Evolutionary conservation across 2,329 filamentous ascomycete species (phyloP).

Genomic region (Cladosporium sphaerospermum): DNA sequence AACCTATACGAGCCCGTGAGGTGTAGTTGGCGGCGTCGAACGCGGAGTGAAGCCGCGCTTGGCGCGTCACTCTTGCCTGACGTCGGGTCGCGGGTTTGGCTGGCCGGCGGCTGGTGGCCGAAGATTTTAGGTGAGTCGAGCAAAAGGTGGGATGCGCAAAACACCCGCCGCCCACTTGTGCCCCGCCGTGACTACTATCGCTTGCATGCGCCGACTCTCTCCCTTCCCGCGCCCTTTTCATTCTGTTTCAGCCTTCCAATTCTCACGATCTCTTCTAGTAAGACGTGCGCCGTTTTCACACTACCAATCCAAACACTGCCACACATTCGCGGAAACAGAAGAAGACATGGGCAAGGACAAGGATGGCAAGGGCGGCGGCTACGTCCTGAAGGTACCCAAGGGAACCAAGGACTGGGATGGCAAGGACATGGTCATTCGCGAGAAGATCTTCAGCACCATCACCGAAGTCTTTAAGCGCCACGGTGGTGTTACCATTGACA

Average conservation of each 20-base stretch:
- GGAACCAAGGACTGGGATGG: conserved; percentile 83
- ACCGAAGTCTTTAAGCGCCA: conserved; percentile 76
- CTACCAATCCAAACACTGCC: background rate
- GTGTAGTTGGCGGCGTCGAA: background rate
- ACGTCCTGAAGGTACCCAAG: conserved; percentile 82
- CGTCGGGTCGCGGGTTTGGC: background rate
- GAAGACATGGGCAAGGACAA: conserved; percentile 43
- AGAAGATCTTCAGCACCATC: conserved; percentile 72
- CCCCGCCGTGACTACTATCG: conserved; percentile 9
- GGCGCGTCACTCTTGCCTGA: background rate
- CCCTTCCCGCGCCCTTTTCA: conserved; percentile 7
- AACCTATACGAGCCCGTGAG: background rate
- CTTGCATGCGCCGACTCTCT: conserved; percentile 10
- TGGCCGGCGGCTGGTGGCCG: background rate
- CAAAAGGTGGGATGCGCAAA: conserved; percentile 8
- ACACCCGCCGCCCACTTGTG: background rate
- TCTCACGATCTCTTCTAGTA: background rate
- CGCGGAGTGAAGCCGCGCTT: too few relatives aligned
- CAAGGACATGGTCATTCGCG: conserved; percentile 71
- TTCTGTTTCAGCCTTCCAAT: conserved; percentile 1
- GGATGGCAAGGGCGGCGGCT: conserved; percentile 26
- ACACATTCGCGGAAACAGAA: conserved; percentile 19
- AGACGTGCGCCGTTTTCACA: conserved; percentile 6
- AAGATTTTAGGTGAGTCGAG: conserved; percentile 8
- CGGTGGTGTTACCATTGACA: conserved; percentile 73